These are phyloP conservation scores for Xylariaceae sp. DNA, from an alignment of 2,329 filamentous ascomycete genomes.

Conservation along the genomic window DNA sequence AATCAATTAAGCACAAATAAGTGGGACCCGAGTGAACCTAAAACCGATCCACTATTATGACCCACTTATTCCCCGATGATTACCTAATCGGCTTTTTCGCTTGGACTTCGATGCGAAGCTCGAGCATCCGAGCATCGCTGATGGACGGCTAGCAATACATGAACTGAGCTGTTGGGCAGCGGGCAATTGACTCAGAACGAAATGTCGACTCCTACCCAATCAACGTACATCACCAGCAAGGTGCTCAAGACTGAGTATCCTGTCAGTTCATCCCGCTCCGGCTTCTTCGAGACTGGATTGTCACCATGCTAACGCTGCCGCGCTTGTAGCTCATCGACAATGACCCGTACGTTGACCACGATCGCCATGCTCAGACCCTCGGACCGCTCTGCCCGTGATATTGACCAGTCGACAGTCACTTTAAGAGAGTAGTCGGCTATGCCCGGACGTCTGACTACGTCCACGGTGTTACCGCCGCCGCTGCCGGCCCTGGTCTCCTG, in stretches of 20 bases:
- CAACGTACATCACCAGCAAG: slow-evolving; percentile 67
- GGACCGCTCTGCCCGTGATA: slow-evolving; percentile 4
- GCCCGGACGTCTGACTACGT: slow-evolving; percentile 79
- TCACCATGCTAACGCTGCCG: slow-evolving; percentile 26
- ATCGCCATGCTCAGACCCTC: background rate
- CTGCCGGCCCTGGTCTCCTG: slow-evolving; percentile 69
- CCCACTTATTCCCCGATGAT: slow-evolving; percentile 19
- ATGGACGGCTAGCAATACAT: slow-evolving; percentile 9
- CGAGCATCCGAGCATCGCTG: slow-evolving; percentile 8
- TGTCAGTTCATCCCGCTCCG: slow-evolving; percentile 49
- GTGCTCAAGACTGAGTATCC: slow-evolving; percentile 77
- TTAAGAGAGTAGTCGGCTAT: slow-evolving; percentile 85
- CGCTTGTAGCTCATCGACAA: slow-evolving; percentile 85
- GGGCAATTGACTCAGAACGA: slow-evolving; percentile 29
- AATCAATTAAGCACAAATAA: background rate
- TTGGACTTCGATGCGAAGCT: slow-evolving; percentile 27
- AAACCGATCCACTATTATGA: background rate
- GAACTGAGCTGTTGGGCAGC: slow-evolving; percentile 24
- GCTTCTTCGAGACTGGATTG: background rate
- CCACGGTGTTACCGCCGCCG: slow-evolving; percentile 61
- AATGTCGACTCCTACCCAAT: slow-evolving; percentile 38
- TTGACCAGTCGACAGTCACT: slow-evolving; percentile 56
- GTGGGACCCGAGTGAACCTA: background rate
- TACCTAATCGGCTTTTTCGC: slow-evolving; percentile 25
- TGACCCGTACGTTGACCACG: slow-evolving; percentile 72